Conservation (phyloP, 2,329 filamentous ascomycete species). For the Aspergillus quadrilineatus region DNA sequence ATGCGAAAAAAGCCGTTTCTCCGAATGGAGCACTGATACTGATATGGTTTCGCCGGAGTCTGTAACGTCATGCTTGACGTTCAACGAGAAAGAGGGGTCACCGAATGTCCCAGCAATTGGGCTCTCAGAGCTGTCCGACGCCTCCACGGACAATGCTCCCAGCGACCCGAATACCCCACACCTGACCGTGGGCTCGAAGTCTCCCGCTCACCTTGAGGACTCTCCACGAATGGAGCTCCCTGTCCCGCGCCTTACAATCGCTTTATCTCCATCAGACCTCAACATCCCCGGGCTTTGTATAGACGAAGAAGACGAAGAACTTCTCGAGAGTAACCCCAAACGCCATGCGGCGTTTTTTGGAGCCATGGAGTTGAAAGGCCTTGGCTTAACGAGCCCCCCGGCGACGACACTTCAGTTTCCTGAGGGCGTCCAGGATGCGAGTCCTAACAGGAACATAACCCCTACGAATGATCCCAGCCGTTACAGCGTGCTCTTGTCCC, state of each 20-base stretch:
- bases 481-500: conserved; percentile 6
- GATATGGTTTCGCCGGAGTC: conserved; percentile 38
- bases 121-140: conserved; percentile 25
- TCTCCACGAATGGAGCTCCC: conserved; percentile 27
- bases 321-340: conserved; percentile 36
- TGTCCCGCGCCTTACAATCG: conserved; percentile 28
- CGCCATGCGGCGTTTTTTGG: conserved; percentile 39
- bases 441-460: background rate
- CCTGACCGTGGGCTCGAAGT: conserved; percentile 32
- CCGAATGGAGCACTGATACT: conserved; percentile 42
- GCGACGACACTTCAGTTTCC: conserved; percentile 25
- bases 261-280: conserved; percentile 28
- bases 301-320: conserved; percentile 32
- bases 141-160: conserved; percentile 22
- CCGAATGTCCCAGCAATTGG: conserved; percentile 20
- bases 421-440: conserved; percentile 9
- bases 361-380: conserved; percentile 30
- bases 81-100: conserved; percentile 29
- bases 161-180: conserved; percentile 41
- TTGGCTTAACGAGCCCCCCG: conserved; percentile 28
- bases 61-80: conserved; percentile 36
- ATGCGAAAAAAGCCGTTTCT: conserved; percentile 39
- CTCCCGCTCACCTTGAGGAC: conserved; percentile 30
- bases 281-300: conserved; percentile 35
- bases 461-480: conserved; percentile 4